Base-by-base conservation (phyloP, 2,329 filamentous ascomycete genomes). In the Mollisiaceae sp. region DNA sequence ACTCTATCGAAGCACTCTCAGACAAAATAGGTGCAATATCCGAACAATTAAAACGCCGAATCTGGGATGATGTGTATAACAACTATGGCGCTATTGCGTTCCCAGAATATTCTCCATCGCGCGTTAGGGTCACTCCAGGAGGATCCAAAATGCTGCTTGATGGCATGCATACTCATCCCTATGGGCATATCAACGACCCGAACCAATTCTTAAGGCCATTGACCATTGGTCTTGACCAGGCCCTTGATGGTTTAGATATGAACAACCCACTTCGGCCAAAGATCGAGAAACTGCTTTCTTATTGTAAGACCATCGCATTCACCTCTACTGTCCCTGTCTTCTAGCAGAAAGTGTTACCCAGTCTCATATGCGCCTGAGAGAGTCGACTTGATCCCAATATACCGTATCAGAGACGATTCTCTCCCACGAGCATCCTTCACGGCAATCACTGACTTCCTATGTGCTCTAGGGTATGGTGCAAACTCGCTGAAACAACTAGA, bases 231-330 rank as follows among this genome's bases (percentile, higher is more conserved):
- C 50, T 54, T 18, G 50, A 54, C 32, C 6, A 18, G 8, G 22
- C 6, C 18, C 50, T 54, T 35, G 14, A 32, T 14, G n/a, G 6
- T 54, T 8, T 54, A 8, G 22, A 18, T 15, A 5, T n/a, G 24
- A 35, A 54, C 27, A 2, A 54, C 50, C 12, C 12, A 12, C 8
- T 27, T 18, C 24, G 24, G 14, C 24, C 4, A 14, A 27, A 35
- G 11, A 27, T 54, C 24, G 24, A 54, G 24, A 35, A 54, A 27
- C 4, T 54, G 12, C 50, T 54, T 12, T 54, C 50, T 18, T 54
- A 54, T 35, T 54, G 50, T 54, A 54, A 54, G 50, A 43, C n/a
- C 45, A 50, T 50, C 12, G 27, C 27, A 32, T 32, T 32, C 45
- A 9, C 5, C 2, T 8, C n/a, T n/a, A 22, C 24, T 22, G n/a